Evolutionary conservation across 257 asterid species (phyloP).

Genomic region (Handroanthus guayacan): DNA sequence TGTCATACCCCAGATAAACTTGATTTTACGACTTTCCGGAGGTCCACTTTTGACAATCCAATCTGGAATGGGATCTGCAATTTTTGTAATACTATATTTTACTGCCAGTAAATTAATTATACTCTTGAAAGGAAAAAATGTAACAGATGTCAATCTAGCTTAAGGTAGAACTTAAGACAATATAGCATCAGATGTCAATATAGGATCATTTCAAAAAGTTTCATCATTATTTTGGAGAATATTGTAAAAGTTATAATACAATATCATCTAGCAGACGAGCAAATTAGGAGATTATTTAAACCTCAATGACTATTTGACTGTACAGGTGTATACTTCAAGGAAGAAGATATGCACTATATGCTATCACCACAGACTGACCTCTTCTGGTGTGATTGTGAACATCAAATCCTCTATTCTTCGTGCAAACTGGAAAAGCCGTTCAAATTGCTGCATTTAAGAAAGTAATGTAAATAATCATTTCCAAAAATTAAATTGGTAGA

Average conservation of each 20-base stretch:
- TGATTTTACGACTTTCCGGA: constrained; percentile 86
- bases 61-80: constrained; percentile 91
- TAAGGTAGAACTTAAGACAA: too few species aligned
- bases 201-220: neutral
- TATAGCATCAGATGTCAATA: too few species aligned
- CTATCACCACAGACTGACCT: constrained; percentile 59
- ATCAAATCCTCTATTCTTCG: constrained; percentile 89
- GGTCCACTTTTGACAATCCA: constrained; percentile 87
- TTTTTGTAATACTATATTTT: constrained; percentile 17
- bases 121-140: constrained; percentile 9
- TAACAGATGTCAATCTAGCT: too few species aligned
- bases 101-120: constrained; percentile 10
- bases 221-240: constrained; percentile 4
- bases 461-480: constrained; percentile 25
- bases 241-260: neutral
- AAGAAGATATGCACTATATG: constrained; percentile 24
- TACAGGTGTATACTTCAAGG: constrained; percentile 14
- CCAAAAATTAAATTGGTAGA: constrained; percentile 16
- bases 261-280: constrained; percentile 21
- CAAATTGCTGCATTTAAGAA: constrained; percentile 81
- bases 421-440: constrained; percentile 89
- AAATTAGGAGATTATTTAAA: neutral
- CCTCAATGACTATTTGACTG: neutral
- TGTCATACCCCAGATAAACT: constrained; percentile 88
- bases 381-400: constrained; percentile 76